Evolutionary conservation across 345 rosid genomes (phyloP).

Genomic region (Camelina laxa): DNA sequence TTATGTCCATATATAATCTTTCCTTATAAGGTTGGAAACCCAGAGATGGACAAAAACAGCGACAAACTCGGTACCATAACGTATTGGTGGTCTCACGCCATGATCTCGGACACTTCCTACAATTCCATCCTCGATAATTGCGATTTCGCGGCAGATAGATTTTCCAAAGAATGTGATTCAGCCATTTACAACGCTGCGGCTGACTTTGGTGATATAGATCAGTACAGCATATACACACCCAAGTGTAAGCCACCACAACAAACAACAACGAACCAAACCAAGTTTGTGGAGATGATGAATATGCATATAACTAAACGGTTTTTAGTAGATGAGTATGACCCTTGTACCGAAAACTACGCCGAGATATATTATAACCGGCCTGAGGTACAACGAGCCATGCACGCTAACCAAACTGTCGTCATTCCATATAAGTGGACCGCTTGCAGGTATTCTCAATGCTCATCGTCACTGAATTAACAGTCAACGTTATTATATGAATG

Average conservation of each 20-base stretch:
- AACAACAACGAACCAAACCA: neutral
- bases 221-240: constrained; percentile 85
- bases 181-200: constrained; percentile 56
- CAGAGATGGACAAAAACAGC: constrained; percentile 67
- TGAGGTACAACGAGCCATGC: constrained; percentile 84
- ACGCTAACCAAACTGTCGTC: constrained; percentile 63
- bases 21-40: constrained; percentile 72
- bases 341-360: constrained; percentile 79
- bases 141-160: constrained; percentile 55
- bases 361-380: constrained; percentile 75
- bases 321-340: constrained; percentile 63
- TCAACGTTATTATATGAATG: neutral
- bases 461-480: neutral
- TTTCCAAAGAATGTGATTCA: constrained; percentile 55
- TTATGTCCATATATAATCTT: neutral
- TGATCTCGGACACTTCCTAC: constrained; percentile 80
- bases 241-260: constrained; percentile 46
- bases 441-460: constrained; percentile 59
- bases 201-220: constrained; percentile 81
- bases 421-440: constrained; percentile 90
- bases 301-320: constrained; percentile 40
- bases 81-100: constrained; percentile 89
- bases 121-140: constrained; percentile 58
- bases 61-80: constrained; percentile 77
- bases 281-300: constrained; percentile 45